Conservation (phyloP, 148 eudicot genomes). For the Amaranthus hypochondriacus region DNA sequence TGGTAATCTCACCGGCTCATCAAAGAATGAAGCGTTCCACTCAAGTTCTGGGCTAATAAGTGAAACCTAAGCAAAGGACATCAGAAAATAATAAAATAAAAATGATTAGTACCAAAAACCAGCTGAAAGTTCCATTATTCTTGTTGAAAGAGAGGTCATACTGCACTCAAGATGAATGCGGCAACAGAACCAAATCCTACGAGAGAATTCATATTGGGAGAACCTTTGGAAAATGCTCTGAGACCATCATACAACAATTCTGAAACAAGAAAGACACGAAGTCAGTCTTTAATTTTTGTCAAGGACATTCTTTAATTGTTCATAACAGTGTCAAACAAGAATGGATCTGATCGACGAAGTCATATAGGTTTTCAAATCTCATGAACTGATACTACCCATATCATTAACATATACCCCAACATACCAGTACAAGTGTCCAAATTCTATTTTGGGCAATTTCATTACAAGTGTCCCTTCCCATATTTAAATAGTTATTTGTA, state of each 20-base stretch:
- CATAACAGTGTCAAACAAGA: background rate
- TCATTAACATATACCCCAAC: no score
- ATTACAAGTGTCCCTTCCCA: no score
- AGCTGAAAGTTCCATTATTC: background rate
- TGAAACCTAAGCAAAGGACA: constrained; percentile 52
- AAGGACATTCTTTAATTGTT: background rate
- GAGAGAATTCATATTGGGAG: constrained; percentile 97
- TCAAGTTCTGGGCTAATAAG: constrained; percentile 74
- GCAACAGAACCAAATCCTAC: constrained; percentile 94
- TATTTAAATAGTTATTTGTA: no score
- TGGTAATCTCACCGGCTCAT: constrained; percentile 75
- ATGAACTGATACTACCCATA: no score
- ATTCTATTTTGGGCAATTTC: no score
- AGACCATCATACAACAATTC: constrained; percentile 85
- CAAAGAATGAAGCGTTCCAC: constrained; percentile 93
- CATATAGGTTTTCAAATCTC: no score
- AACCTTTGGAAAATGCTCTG: constrained; percentile 61
- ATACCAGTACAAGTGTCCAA: no score
- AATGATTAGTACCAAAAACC: background rate
- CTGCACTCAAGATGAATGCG: constrained; percentile 74
- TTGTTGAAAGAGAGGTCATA: constrained; percentile 29
- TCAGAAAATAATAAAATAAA: background rate
- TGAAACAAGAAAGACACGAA: constrained; percentile 20
- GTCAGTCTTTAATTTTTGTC: constrained; percentile 5
- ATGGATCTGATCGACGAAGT: background rate